Evolutionary conservation across 2,329 filamentous ascomycete genomes (phyloP), one percentile per base, ranked within the genome.

Genomic region (Fusarium chaquense): DNA sequence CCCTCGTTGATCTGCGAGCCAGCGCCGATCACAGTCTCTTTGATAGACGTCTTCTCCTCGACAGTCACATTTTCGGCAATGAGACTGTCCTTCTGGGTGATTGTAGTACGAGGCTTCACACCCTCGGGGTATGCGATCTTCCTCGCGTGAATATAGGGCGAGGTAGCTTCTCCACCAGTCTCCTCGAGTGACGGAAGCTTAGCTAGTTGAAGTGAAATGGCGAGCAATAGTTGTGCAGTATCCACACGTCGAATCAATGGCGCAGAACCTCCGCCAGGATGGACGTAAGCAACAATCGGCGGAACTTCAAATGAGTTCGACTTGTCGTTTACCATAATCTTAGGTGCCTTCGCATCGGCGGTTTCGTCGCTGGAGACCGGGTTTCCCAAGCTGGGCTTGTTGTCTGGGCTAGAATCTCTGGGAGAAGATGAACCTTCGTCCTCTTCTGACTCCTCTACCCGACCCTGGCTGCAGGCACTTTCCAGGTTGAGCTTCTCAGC

Each of bases 51-150:
- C 78, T 95, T 95, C 74, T 95, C 93, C 76, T 95, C 93, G 0
- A 98, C 90, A 2, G 90, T 93, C 41, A 97, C 93, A 75, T 98
- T 98, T 61, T 95, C 92, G 2, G 89, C 95, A 38, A 98, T 88
- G 4, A 98, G 85, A 70, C 89, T 93, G 81, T 98, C 95, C 47
- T 88, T 86, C 73, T 91, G 89, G 22, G 93, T 94, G 58, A 98
- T 92, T 6, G 93, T 96, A 47, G 92, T 94, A 55, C 91, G 90
- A 35, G 89, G 85, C 58, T 94, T 93, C 35, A 98, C 90, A 26
- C 91, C 91, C 58, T 93, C 91, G 0, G 93, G 92, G 75, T 96
- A 92, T 3, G 93, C 91, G 53, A 98, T 86, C 79, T 98, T 98
- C 67, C 86, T 86, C 24, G 87, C 79, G 75, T 97, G 93, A 0